These are phyloP conservation scores for Candida pseudoviswanathii DNA, from an alignment of 1,139 yeast species.

Conservation along the genomic window DNA sequence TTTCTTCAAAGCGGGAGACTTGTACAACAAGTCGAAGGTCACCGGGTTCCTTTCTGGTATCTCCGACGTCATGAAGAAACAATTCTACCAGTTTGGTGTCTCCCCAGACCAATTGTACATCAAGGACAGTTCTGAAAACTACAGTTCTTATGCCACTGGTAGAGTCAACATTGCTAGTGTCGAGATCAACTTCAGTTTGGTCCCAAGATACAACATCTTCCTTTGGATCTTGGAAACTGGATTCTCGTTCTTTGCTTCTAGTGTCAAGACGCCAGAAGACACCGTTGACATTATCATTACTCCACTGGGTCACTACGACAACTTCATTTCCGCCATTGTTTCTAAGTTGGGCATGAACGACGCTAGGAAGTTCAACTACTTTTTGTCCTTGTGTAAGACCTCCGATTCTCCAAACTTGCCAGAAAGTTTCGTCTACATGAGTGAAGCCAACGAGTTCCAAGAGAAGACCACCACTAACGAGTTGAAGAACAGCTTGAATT, in stretches of 20 bases:
- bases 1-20: constrained; percentile 59
- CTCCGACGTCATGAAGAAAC: constrained; percentile 53
- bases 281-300: constrained; percentile 61
- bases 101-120: constrained; percentile 49
- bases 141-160: constrained; percentile 84
- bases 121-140: constrained; percentile 72
- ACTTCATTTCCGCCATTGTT: constrained; percentile 81
- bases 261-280: constrained; percentile 58
- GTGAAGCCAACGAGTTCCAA: constrained; percentile 82
- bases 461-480: constrained; percentile 56
- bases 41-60: constrained; percentile 47
- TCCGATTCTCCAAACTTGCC: constrained; percentile 73
- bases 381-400: constrained; percentile 81
- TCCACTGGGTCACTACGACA: constrained; percentile 61
- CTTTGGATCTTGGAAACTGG: constrained; percentile 60
- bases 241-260: constrained; percentile 55
- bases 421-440: constrained; percentile 78
- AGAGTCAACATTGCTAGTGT: constrained; percentile 73
- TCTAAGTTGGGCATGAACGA: constrained; percentile 83
- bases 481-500: constrained; percentile 51
- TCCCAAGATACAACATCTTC: constrained; percentile 80
- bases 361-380: constrained; percentile 76
- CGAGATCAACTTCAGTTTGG: constrained; percentile 61
- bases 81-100: constrained; percentile 84
- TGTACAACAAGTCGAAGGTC: constrained; percentile 59